Evolutionary conservation across 73 alveolate species (phyloP).

Genomic region (Symbiodinium natans): DNA sequence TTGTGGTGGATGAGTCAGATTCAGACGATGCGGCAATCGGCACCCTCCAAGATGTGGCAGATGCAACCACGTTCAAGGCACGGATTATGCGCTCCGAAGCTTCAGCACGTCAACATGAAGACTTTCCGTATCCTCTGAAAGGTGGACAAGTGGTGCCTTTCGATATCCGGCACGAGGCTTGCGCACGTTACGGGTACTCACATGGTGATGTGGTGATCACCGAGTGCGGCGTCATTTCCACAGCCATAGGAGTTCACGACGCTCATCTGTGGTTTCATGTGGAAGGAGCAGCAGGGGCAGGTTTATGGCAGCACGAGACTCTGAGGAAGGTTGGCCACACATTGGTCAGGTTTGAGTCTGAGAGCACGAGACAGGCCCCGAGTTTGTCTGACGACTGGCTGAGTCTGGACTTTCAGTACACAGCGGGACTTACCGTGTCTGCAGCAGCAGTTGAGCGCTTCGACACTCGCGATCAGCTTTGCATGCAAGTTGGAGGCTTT

Average conservation of each 20-base stretch:
- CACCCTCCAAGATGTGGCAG: no score
- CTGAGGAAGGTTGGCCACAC: background rate
- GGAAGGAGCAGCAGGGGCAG: constrained; percentile 15
- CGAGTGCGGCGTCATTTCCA: background rate
- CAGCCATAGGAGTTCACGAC: background rate
- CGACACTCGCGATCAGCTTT: constrained; percentile 5
- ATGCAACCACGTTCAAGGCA: background rate
- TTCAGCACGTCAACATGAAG: background rate
- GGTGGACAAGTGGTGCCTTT: background rate
- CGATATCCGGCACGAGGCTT: background rate
- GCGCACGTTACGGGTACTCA: background rate
- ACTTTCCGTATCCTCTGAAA: background rate
- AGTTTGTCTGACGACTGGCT: background rate
- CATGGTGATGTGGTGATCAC: constrained; percentile 33
- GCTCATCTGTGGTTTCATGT: background rate
- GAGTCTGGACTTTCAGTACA: background rate
- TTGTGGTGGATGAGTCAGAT: background rate
- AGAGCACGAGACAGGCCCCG: background rate
- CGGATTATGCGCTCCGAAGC: background rate
- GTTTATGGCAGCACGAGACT: background rate
- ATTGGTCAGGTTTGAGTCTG: background rate
- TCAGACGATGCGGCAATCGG: background rate
- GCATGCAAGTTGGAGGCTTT: constrained; percentile 31
- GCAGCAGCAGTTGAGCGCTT: background rate
- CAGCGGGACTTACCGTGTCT: background rate